Evolutionary conservation across 140 eudicot species (phyloP), one percentile per base, ranked within the genome.

Genomic region (Anethum foeniculum): DNA sequence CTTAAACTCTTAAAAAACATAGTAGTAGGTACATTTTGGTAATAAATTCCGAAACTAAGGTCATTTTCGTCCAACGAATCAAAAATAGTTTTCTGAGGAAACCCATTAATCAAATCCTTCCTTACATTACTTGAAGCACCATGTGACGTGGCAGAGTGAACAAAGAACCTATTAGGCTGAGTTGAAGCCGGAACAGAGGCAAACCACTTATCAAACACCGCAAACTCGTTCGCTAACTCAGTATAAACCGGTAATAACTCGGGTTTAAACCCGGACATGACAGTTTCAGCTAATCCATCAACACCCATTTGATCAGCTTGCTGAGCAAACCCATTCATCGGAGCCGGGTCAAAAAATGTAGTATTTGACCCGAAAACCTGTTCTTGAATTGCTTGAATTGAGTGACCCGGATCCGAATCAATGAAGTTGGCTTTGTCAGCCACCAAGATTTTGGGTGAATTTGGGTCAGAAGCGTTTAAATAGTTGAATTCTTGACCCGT

Each of bases 101-200:
- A 94, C 12, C 98, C 98, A 12, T 88, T 21, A 49, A 94, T 90
- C 6, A 94, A 82, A 30, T 92, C 97, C 47, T 89, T 90, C 43
- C 93, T 78, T 3, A 94, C 98, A 71, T 94, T 94, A 81, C 98
- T 94, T 10, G 94, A 88, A 25, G 97, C 98, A 10, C 98, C 98
- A 54, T 94, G 98, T 0, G 96, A 90, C 23, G 97, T 94, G 2
- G 96, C 96, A 0, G 98, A 94, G 76, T 94, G 98, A 27, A 94
- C 93, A 77, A 90, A 94, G 27, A 94, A 87, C 83, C 98, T 89
- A 79, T 94, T 94, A 71, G 98, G 98, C 80, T 94, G 96, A 77
- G 98, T 94, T 65, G 98, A 94, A 6, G 92, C 98, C 3, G 98
- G 98, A 0, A 94, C 98, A 14, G 98, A 92, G 1, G 97, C 96